Evolutionary conservation across 352 stramenopile species (phyloP).

Genomic region (Vaucheria bursata): DNA sequence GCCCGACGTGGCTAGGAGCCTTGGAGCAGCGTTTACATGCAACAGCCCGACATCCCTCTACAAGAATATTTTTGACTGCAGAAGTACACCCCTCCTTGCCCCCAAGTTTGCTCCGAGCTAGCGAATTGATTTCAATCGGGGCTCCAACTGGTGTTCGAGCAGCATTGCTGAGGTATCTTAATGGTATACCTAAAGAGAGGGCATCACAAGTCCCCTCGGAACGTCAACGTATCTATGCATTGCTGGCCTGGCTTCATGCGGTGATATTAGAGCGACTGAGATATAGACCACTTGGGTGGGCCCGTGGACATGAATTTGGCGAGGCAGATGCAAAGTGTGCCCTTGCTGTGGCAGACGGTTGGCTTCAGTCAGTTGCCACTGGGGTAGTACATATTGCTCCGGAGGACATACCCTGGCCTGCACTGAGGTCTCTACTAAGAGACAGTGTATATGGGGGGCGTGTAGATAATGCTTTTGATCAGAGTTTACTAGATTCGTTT

Average conservation of each 20-base stretch:
- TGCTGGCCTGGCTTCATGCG: constrained; percentile 96
- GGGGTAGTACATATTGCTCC: constrained; percentile 67
- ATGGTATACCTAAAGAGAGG: constrained; percentile 69
- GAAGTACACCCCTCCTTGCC: constrained; percentile 91
- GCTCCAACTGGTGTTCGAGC: constrained; percentile 92
- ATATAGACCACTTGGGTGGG: constrained; percentile 94
- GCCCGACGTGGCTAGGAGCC: constrained; percentile 86
- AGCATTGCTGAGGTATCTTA: constrained; percentile 88
- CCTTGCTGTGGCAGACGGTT: constrained; percentile 93
- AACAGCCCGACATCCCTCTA: constrained; percentile 55
- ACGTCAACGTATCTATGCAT: constrained; percentile 79
- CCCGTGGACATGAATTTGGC: constrained; percentile 89
- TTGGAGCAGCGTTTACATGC: constrained; percentile 95
- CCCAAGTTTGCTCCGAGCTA: constrained; percentile 87
- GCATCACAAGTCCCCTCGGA: constrained; percentile 61
- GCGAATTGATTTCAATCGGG: constrained; percentile 95
- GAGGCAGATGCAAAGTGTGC: constrained; percentile 93
- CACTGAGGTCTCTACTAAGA: constrained; percentile 87
- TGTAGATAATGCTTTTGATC: constrained; percentile 91
- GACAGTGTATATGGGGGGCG: constrained; percentile 94
- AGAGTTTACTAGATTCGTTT: constrained; percentile 85
- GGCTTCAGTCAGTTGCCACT: constrained; percentile 74
- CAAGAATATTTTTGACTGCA: constrained; percentile 91
- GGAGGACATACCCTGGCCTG: constrained; percentile 80
- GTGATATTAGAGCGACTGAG: constrained; percentile 93